phyloP scores from a whole-genome alignment of 805 yeast genomes.

The Zygoascus flipseniorum region DNA sequence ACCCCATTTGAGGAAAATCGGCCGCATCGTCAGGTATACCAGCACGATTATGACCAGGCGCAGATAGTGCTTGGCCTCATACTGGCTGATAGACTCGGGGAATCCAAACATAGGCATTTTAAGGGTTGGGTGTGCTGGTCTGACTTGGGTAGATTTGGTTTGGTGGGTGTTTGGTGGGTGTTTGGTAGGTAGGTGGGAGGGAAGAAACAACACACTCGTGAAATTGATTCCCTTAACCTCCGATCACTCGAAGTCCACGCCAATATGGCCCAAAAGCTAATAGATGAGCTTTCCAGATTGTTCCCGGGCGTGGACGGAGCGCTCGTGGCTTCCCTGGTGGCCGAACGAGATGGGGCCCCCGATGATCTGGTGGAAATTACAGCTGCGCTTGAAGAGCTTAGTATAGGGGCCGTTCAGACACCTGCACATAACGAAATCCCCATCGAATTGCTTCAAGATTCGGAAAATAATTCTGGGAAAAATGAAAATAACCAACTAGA shows the following conservation, averaged over 20 bases:
- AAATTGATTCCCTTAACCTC: no score
- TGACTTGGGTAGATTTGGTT: no score
- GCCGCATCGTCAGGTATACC: slow-evolving; percentile 25
- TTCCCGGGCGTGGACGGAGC: not conserved
- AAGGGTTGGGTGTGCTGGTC: no score
- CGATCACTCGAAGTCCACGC: not conserved
- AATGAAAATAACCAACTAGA: not conserved
- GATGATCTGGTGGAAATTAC: not conserved
- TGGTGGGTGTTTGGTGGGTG: no score
- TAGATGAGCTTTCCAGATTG: not conserved
- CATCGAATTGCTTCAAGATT: not conserved
- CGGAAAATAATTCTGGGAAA: not conserved
- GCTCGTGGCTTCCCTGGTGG: not conserved
- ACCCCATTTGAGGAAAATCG: slow-evolving; percentile 22
- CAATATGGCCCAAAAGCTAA: not conserved
- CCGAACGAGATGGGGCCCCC: not conserved
- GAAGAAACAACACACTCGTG: no score
- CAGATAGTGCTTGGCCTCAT: slow-evolving; percentile 23
- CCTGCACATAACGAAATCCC: not conserved
- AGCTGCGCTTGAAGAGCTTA: not conserved
- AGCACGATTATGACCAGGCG: slow-evolving; percentile 24
- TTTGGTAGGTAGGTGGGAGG: no score
- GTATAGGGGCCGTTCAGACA: not conserved
- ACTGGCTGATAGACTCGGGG: slow-evolving; percentile 23
- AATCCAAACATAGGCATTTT: slow-evolving; percentile 24